These are phyloP conservation scores for Citrullus amarus DNA, from an alignment of 306 rosid genomes.

Conservation along the genomic window DNA sequence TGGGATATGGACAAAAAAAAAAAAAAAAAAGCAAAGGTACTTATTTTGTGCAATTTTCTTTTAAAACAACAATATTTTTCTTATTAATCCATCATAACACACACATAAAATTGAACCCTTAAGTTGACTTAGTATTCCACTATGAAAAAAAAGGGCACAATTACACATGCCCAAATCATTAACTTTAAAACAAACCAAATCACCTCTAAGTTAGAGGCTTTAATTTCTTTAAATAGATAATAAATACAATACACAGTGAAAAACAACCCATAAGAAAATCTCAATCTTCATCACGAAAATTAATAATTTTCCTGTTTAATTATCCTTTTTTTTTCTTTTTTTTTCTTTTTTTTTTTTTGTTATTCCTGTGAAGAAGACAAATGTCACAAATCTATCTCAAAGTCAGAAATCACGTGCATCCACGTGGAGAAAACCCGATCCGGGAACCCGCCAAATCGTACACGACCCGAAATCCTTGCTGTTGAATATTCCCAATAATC, in stretches of 20 bases:
- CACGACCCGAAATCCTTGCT: constrained; percentile 62
- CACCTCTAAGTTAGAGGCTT: background rate
- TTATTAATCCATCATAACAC: no score
- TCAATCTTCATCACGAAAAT: background rate
- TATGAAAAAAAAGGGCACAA: background rate
- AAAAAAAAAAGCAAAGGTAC: no score
- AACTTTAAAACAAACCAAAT: background rate
- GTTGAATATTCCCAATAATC: constrained; percentile 57
- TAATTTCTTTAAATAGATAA: background rate
- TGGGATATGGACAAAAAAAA: no score
- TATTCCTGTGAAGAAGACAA: background rate
- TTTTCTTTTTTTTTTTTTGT: background rate
- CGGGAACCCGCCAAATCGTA: constrained; percentile 39
- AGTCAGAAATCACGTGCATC: constrained; percentile 25
- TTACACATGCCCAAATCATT: background rate
- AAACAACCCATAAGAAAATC: background rate
- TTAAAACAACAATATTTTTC: no score
- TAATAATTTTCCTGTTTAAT: background rate
- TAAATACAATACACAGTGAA: background rate
- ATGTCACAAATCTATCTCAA: background rate
- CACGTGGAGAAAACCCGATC: constrained; percentile 55
- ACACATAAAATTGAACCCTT: no score
- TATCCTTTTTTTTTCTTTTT: background rate
- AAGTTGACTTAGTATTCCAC: no score
- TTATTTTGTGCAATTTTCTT: no score